phyloP scores from a whole-genome alignment of 441 rosid species.

The Hura crepitans region DNA sequence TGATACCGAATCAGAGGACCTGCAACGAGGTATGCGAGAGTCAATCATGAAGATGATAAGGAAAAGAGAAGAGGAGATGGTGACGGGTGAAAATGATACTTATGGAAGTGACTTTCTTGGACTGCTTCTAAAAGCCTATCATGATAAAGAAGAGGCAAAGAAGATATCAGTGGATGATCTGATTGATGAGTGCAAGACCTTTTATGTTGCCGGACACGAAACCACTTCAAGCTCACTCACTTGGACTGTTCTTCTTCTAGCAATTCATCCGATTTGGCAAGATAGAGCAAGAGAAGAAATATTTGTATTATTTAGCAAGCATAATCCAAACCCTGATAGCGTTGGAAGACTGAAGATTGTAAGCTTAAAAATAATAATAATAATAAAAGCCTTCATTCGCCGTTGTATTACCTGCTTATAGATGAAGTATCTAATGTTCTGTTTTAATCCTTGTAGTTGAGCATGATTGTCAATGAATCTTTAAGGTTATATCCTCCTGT shows the following conservation, averaged over 20 bases:
- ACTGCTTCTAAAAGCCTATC: too few species aligned
- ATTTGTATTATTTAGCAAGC: conserved; percentile 27
- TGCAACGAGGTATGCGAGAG: too few species aligned
- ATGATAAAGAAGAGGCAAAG: too few species aligned
- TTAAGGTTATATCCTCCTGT: conserved; percentile 38
- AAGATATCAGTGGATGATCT: conserved; percentile 12
- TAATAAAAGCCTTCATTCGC: too few species aligned
- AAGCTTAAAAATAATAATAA: too few species aligned
- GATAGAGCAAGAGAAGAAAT: conserved; percentile 41
- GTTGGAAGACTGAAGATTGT: conserved; percentile 29
- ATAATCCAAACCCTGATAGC: conserved; percentile 31
- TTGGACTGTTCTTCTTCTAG: conserved; percentile 42
- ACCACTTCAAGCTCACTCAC: conserved; percentile 29
- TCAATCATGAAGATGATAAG: too few species aligned
- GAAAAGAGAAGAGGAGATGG: too few species aligned
- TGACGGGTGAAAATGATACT: background rate
- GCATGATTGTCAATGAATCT: conserved; percentile 45
- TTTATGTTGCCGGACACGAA: too few species aligned
- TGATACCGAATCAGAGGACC: too few species aligned
- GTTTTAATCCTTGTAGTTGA: conserved; percentile 30
- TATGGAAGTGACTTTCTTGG: too few species aligned
- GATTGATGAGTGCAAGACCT: too few species aligned
- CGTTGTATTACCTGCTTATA: too few species aligned
- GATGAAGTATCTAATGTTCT: background rate
- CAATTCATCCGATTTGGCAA: conserved; percentile 44